Conservation (phyloP, 73 alveolate species). For the Tetrahymena elliotti region DNA sequence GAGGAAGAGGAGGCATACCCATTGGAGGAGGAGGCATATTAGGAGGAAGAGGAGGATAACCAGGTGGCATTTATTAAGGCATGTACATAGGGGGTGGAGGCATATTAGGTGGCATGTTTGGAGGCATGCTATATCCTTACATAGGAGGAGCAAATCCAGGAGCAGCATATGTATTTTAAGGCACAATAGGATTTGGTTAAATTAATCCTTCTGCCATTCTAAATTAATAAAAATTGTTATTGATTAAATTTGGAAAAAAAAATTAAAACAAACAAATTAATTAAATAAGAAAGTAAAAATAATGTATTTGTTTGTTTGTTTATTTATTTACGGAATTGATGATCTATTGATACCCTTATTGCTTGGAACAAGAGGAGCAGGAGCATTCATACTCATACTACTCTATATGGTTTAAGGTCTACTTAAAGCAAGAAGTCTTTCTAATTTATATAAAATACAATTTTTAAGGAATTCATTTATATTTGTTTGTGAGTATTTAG, state of each 20-base stretch:
- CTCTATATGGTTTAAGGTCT: slow-evolving; percentile 26
- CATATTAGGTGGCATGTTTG: slow-evolving; percentile 3
- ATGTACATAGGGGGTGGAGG: slow-evolving; percentile 35
- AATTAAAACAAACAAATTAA: too few species aligned
- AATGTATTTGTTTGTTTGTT: too few species aligned
- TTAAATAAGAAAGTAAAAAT: background rate
- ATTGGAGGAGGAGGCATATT: slow-evolving; percentile 25
- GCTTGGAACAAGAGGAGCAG: slow-evolving; percentile 12
- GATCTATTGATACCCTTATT: slow-evolving; percentile 3
- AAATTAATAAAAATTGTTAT: background rate
- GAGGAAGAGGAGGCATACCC: slow-evolving; percentile 29
- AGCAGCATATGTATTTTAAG: background rate
- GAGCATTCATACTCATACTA: background rate
- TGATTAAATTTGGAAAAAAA: too few species aligned
- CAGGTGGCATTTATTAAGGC: background rate
- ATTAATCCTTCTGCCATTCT: background rate
- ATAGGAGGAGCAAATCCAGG: background rate
- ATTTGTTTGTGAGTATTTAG: too few species aligned
- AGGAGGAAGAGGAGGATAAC: slow-evolving; percentile 14
- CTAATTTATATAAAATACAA: background rate
- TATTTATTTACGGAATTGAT: background rate
- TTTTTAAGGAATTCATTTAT: background rate
- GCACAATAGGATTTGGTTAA: background rate
- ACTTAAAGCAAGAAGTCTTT: slow-evolving; percentile 35
- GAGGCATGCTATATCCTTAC: background rate